phyloP scores from a whole-genome alignment of 495 filamentous ascomycete genomes.

The Neurospora sp. region DNA sequence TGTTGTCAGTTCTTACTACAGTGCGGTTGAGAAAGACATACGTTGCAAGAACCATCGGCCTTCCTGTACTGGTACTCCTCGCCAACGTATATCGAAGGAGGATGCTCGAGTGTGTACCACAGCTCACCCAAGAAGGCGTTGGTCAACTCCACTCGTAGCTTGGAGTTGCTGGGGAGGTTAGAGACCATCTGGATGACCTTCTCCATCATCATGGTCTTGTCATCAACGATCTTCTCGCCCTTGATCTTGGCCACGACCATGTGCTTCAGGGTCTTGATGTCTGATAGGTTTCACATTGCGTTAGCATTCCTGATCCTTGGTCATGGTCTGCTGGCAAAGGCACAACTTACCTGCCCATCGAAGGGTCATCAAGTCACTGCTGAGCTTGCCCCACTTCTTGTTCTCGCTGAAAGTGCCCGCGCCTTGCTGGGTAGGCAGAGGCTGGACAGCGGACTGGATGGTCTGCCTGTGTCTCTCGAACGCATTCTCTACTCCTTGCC shows the following conservation, averaged over 20 bases:
- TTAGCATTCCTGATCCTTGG: background rate
- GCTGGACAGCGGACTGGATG: conserved; percentile 52
- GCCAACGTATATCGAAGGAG: conserved; percentile 48
- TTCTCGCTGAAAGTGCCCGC: conserved; percentile 41
- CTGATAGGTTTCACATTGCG: conserved; percentile 11
- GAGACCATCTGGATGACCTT: conserved; percentile 66
- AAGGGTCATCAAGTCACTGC: conserved; percentile 53
- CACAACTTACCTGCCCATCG: conserved; percentile 23
- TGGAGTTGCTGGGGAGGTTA: conserved; percentile 52
- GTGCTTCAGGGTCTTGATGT: conserved; percentile 29
- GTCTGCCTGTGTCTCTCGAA: conserved; percentile 56
- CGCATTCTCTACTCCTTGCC: conserved; percentile 33
- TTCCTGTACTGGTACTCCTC: conserved; percentile 57
- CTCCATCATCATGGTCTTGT: conserved; percentile 78
- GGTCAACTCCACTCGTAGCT: conserved; percentile 53
- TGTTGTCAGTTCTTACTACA: background rate
- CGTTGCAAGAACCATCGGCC: conserved; percentile 60
- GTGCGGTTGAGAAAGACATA: conserved; percentile 5
- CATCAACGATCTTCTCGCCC: conserved; percentile 49
- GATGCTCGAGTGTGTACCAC: conserved; percentile 54
- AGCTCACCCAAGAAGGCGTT: conserved; percentile 61
- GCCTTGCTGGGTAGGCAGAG: conserved; percentile 56
- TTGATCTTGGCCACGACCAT: conserved; percentile 29
- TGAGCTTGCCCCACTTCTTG: conserved; percentile 40
- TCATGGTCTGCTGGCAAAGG: background rate